Evolutionary conservation across 2,329 filamentous ascomycete genomes (phyloP), one percentile per base, ranked within the genome.

Genomic region (Albophoma yamanashiensis): DNA sequence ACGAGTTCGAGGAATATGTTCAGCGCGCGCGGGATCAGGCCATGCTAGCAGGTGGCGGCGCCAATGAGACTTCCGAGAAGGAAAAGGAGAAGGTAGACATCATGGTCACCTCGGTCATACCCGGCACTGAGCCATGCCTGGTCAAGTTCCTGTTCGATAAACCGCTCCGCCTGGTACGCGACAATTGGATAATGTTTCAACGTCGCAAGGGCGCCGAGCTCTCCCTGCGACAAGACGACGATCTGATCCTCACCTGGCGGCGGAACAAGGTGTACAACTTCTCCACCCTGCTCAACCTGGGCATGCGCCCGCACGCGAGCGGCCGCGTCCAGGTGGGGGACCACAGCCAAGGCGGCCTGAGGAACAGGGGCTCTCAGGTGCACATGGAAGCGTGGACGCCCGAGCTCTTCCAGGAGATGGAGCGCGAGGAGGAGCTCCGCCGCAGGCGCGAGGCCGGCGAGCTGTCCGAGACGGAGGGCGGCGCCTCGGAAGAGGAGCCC

Each of bases 191-290:
- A 66, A 74, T 77, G 15, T 79, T 80, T 59, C 87, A 92, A 68
- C 71, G 71, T 1, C 80, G 72, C 1, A 72, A 76, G 2, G 69
- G 71, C 1, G 57, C 71, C 7, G 40, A 65, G 12, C 66, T 79
- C 9, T 64, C 72, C 2, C 65, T 71, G 2, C 76, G 81, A 3
- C 70, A 79, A 31, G 73, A 79, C 2, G 74, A 80, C 5, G 75
- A 78, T 0, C 76, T 95, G 22, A 88, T 94, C 66, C 80, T 97
- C 59, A 94, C 90, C 0, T 96, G 90, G 87, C 87, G 86, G 63
- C 82, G 84, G 34, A 84, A 83, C 61, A 83, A 84, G 61, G 74
- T 96, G 3, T 96, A 89, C 69, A 84, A 89, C 64, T 82, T 83
- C n/a, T 90, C 89, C 6, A 92, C 88, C 1, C 87, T 90, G 61